Evolutionary conservation across 768 basidiomycete genomes (phyloP).

Genomic region (Naematelia encephala): DNA sequence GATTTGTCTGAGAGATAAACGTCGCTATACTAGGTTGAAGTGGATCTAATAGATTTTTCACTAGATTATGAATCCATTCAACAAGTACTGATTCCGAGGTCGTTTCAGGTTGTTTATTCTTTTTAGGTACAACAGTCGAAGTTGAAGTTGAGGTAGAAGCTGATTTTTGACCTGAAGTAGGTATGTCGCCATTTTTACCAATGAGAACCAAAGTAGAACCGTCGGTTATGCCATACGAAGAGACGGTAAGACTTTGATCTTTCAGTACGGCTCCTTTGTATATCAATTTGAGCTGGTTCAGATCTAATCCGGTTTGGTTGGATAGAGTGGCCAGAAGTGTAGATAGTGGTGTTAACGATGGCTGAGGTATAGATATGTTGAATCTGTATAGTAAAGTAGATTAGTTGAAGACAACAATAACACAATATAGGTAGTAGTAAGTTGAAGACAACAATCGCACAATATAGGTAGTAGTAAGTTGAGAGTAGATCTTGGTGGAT

Average conservation of each 20-base stretch:
- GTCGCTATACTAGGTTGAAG: conserved; percentile 29
- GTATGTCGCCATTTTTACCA: conserved; percentile 54
- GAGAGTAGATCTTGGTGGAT: neutral
- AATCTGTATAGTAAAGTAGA: conserved; percentile 22
- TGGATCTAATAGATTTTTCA: conserved; percentile 19
- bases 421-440: no score
- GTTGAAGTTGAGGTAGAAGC: conserved; percentile 10
- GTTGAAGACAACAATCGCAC: no score
- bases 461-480: no score
- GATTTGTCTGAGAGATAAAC: conserved; percentile 28
- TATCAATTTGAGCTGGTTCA: conserved; percentile 75
- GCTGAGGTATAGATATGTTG: conserved; percentile 49
- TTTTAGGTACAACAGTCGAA: neutral
- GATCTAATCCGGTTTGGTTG: conserved; percentile 69
- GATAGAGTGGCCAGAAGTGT: conserved; percentile 57
- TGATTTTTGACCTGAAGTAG: conserved; percentile 12
- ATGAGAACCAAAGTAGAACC: conserved; percentile 71
- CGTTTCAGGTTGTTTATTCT: conserved; percentile 41
- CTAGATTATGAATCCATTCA: conserved; percentile 29
- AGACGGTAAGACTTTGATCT: conserved; percentile 67
- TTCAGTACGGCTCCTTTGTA: conserved; percentile 87
- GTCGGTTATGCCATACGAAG: conserved; percentile 68
- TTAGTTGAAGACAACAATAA: neutral
- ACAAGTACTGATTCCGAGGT: conserved; percentile 30
- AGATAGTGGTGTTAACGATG: conserved; percentile 44